Base-by-base conservation (phyloP, 257 asterid species). In the Nicotiana otophora region DNA sequence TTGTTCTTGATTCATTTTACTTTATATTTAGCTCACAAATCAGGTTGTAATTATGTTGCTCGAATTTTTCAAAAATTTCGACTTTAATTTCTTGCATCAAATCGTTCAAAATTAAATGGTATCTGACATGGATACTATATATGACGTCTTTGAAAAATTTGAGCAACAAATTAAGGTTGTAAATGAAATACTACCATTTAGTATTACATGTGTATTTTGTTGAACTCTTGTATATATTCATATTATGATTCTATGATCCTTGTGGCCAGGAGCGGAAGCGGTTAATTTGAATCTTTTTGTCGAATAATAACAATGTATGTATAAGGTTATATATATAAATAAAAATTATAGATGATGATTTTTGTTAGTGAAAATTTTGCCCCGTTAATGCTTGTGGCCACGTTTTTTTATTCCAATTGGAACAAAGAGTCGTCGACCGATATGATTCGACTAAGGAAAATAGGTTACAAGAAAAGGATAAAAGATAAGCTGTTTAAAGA, bases 71-170 rank as follows among this genome's bases (percentile, higher is more conserved):
- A 46, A 46, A 72, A 23, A 12, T 19, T 1, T 5, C 6, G 1
- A 19, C 0, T 9, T 39, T 0, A 10, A 23, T 0, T 23, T 23
- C 0, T 0, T 0, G 0, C 14, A 17, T 14, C 60, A 54, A 8
- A 67, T 67, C 1, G 3, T 8, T 14, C 1, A 67, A 30, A 31
- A 31, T 5, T 15, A 0, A 65, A 6, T 0, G 0, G 16, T 5
- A 66, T 16, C 0, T 10, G 4, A 39, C 1, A 69, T 0, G 0
- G 1, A 0, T 10, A n/a, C 31, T 0, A 0, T 39, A 42, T 39
- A 7, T 2, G 0, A 20, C 5, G 3, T 23, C 20, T 72, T 72
- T 12, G 3, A 0, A 20, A 0, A 0, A 46, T 72, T 20, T 10
- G 0, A 70, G 34, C 48, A 46, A 72, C 9, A 72, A 42, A 42